These are phyloP conservation scores for Hydrangea macrophylla DNA, from an alignment of 148 eudicot genomes.

Conservation along the genomic window DNA sequence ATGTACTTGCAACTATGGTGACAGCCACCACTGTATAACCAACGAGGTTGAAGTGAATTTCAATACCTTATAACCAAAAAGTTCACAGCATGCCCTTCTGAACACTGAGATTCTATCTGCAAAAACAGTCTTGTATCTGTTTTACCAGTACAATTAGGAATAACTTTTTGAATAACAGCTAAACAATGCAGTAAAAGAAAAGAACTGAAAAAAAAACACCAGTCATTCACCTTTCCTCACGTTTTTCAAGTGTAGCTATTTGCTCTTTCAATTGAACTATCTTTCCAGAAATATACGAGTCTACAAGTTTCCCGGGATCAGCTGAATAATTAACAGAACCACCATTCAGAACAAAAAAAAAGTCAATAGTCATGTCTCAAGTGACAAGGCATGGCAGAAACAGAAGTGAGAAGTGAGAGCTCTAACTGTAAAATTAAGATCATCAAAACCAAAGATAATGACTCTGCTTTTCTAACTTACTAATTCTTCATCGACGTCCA, in stretches of 20 bases:
- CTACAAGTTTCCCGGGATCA: constrained; percentile 81
- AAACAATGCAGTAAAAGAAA: constrained; percentile 3
- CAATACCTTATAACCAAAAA: constrained; percentile 94
- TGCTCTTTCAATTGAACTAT: constrained; percentile 92
- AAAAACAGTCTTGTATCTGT: constrained; percentile 95
- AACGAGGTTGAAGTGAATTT: neutral
- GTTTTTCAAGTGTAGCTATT: constrained; percentile 97
- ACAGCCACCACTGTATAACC: neutral
- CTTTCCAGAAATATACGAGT: constrained; percentile 85
- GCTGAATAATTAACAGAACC: constrained; percentile 36
- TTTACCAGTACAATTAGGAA: constrained; percentile 20
- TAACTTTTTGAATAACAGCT: neutral
- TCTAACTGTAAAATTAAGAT: neutral
- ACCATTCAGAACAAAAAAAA: constrained; percentile 14
- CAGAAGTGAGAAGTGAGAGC: neutral
- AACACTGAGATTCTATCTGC: constrained; percentile 98
- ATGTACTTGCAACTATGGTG: neutral
- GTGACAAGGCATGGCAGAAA: neutral
- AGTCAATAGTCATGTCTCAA: neutral
- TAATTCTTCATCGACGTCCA: neutral
- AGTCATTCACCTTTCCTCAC: constrained; percentile 80
- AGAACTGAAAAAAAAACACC: neutral
- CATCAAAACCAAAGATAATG: constrained; percentile 7
- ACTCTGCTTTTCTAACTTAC: neutral
- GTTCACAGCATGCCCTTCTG: constrained; percentile 98